These are phyloP conservation scores for Solanum lycopersicoides DNA, from an alignment of 257 asterid species.

Conservation along the genomic window DNA sequence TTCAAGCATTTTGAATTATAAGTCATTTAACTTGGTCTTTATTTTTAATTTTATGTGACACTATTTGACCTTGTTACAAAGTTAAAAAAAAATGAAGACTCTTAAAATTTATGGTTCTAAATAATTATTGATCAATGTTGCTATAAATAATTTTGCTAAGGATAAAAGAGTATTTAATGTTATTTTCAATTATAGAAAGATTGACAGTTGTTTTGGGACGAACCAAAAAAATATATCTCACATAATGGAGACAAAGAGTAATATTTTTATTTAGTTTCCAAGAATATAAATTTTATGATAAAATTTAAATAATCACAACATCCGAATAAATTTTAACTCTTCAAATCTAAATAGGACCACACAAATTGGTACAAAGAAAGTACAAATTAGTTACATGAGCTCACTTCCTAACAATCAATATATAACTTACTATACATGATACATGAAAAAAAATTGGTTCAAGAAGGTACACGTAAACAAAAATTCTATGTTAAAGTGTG, in stretches of 20 bases:
- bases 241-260: neutral
- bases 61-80: too few species aligned
- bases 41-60: neutral
- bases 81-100: too few species aligned
- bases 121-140: neutral
- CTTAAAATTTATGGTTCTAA: too few species aligned
- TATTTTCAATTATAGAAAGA: too few species aligned
- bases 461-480: neutral
- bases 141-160: neutral
- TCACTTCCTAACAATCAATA: neutral
- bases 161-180: neutral
- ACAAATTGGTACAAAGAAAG: neutral
- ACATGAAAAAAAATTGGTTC: neutral
- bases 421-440: neutral
- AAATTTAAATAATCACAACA: neutral
- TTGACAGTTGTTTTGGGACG: too few species aligned
- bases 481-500: neutral
- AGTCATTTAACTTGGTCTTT: neutral
- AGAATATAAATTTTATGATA: neutral
- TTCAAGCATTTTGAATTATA: neutral
- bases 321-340: neutral
- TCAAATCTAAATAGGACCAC: neutral
- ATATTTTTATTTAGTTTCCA: neutral
- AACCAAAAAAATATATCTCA: neutral
- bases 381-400: neutral